Percentiles rank a stretch among this genome's conserved stretches.
phyloP scores from a whole-genome alignment of 2,329 filamentous ascomycete genomes.

The Fusarium pininemorale region DNA sequence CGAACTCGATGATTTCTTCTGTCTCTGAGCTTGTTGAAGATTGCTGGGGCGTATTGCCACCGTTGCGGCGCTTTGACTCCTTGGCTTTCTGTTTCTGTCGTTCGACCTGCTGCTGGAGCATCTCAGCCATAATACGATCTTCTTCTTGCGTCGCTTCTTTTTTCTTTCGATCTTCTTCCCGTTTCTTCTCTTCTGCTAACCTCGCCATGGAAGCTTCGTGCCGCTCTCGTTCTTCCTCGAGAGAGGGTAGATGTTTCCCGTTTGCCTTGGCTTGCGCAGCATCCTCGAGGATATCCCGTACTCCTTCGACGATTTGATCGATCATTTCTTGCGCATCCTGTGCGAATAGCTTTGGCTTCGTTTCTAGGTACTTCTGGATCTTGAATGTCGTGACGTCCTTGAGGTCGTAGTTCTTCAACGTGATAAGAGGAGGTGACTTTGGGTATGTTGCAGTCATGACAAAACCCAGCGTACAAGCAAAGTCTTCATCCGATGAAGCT shows the following conservation, averaged over 20 bases:
- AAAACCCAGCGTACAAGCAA: constrained; percentile 77
- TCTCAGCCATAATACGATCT: constrained; percentile 73
- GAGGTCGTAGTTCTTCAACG: constrained; percentile 72
- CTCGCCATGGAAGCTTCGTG: constrained; percentile 78
- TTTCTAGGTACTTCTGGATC: constrained; percentile 71
- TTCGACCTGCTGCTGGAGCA: constrained; percentile 77
- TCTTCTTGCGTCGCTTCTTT: constrained; percentile 71
- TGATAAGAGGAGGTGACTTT: constrained; percentile 79
- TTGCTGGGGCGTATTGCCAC: constrained; percentile 44
- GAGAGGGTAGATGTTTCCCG: constrained; percentile 80
- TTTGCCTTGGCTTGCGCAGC: constrained; percentile 81
- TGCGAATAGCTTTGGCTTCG: constrained; percentile 63
- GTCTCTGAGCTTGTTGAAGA: constrained; percentile 42
- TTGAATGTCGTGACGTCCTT: constrained; percentile 76
- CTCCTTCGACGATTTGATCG: constrained; percentile 72
- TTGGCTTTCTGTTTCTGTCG: constrained; percentile 72
- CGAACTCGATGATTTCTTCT: constrained; percentile 65
- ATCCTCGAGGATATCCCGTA: constrained; percentile 83
- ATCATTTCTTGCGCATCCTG: constrained; percentile 67
- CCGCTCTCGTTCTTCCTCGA: constrained; percentile 87
- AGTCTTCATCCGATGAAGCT: constrained; percentile 76
- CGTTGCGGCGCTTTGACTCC: constrained; percentile 67
- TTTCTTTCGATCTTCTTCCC: constrained; percentile 62
- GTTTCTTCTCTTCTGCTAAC: constrained; percentile 65
- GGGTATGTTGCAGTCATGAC: constrained; percentile 91